Percentiles rank a stretch among this genome's conserved stretches.
Conservation (phyloP, 2,329 filamentous ascomycete species). For the Macrophomina pseudophaseolina region DNA sequence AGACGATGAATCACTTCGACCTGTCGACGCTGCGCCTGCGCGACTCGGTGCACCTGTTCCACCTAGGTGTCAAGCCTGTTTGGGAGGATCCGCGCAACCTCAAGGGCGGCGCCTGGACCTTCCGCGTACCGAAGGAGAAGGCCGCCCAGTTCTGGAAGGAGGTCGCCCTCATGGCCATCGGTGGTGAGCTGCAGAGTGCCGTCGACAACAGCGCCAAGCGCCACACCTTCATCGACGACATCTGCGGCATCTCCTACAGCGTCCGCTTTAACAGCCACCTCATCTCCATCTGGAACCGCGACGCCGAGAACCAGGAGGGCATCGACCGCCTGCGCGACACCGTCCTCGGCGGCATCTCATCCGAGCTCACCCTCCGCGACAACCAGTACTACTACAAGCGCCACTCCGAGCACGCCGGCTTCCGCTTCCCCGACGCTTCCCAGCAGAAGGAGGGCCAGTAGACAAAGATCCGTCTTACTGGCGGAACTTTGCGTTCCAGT, state of each 20-base stretch:
- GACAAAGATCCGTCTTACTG: not conserved
- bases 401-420: conserved; percentile 86
- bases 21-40: conserved; percentile 74
- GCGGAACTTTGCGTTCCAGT: too few relatives aligned
- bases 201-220: conserved; percentile 59
- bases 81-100: conserved; percentile 89
- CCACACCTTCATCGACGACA: conserved; percentile 71
- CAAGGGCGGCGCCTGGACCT: conserved; percentile 88
- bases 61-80: conserved; percentile 79
- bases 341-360: conserved; percentile 74
- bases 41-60: conserved; percentile 74
- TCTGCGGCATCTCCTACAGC: conserved; percentile 86
- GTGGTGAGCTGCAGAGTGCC: conserved; percentile 76
- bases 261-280: conserved; percentile 89
- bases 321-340: conserved; percentile 75
- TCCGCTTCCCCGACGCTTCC: conserved; percentile 42
- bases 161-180: conserved; percentile 80
- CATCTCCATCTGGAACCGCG: conserved; percentile 92
- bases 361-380: conserved; percentile 72
- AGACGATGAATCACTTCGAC: conserved; percentile 71
- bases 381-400: conserved; percentile 81
- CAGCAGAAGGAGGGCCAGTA: not conserved
- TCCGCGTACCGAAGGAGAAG: conserved; percentile 79
- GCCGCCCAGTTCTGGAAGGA: conserved; percentile 77
- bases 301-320: conserved; percentile 78